These are phyloP conservation scores for Kodamaea neixiangensis DNA, from an alignment of 805 yeast genomes.

Conservation along the genomic window DNA sequence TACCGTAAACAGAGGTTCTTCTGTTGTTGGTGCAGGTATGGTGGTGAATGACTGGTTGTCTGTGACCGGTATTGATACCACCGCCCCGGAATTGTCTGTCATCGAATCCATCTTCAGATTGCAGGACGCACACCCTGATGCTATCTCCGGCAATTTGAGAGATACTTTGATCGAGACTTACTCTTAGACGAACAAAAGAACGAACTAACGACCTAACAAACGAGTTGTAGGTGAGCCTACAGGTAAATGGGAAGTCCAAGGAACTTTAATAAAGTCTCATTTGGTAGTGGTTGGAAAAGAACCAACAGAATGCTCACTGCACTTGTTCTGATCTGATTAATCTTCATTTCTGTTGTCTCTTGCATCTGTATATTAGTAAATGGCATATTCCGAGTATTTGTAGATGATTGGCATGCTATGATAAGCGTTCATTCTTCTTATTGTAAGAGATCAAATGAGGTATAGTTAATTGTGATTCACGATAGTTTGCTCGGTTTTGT, in stretches of 20 bases:
- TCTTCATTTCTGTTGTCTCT: neutral
- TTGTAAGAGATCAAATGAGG: no score
- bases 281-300: neutral
- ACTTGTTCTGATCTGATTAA: neutral
- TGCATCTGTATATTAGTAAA: conserved; percentile 2
- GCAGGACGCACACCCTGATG: conserved; percentile 88
- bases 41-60: conserved; percentile 98
- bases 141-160: conserved; percentile 81
- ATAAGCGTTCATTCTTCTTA: no score
- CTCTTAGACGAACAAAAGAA: conserved; percentile 43
- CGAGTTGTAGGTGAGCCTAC: neutral
- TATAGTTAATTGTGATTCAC: no score
- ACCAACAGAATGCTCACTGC: neutral
- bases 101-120: conserved; percentile 93
- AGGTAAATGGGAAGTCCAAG: no score
- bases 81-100: conserved; percentile 97
- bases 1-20: conserved; percentile 95
- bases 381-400: neutral
- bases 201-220: neutral
- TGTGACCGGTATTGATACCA: conserved; percentile 94
- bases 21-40: conserved; percentile 98
- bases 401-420: neutral
- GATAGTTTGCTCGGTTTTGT: no score
- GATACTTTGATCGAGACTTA: conserved; percentile 92
- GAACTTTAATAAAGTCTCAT: neutral